phyloP scores from a whole-genome alignment of 75 land plant genomes.

The Sequoiadendron giganteum region DNA sequence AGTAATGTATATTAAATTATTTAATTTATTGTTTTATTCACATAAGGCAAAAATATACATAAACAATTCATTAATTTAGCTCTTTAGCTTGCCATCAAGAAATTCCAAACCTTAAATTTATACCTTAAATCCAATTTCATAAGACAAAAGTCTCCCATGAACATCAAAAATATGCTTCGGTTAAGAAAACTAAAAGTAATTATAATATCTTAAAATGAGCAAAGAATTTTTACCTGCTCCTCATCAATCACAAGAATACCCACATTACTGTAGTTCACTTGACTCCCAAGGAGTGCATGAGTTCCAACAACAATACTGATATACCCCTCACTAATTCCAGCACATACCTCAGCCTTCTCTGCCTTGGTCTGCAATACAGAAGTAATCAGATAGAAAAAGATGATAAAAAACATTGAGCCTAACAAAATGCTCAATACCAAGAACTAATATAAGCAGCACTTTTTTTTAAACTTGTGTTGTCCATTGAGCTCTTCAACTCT shows the following conservation, averaged over 20 bases:
- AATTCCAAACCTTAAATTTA: neutral
- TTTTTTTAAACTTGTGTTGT: too few species aligned
- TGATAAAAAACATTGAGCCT: constrained; percentile 6
- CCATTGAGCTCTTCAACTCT: neutral
- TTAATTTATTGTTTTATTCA: neutral
- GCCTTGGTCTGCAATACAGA: constrained; percentile 62
- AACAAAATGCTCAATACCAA: neutral
- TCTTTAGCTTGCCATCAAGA: constrained; percentile 4
- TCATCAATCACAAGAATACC: constrained; percentile 97
- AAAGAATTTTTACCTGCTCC: constrained; percentile 69
- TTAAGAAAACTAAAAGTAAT: neutral
- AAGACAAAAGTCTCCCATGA: neutral
- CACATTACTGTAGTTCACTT: constrained; percentile 81
- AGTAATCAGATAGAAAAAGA: neutral
- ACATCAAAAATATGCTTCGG: neutral
- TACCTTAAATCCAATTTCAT: neutral
- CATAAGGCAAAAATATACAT: neutral
- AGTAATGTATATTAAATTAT: too few species aligned
- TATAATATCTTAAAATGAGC: neutral
- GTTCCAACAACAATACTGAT: constrained; percentile 91
- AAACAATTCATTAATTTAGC: neutral
- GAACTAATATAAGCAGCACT: neutral
- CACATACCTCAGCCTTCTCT: constrained; percentile 69
- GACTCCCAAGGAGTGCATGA: constrained; percentile 87
- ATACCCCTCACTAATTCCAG: constrained; percentile 69